Evolutionary conservation across 2,329 filamentous ascomycete genomes (phyloP).

Genomic region (Emericellopsis atlantica): DNA sequence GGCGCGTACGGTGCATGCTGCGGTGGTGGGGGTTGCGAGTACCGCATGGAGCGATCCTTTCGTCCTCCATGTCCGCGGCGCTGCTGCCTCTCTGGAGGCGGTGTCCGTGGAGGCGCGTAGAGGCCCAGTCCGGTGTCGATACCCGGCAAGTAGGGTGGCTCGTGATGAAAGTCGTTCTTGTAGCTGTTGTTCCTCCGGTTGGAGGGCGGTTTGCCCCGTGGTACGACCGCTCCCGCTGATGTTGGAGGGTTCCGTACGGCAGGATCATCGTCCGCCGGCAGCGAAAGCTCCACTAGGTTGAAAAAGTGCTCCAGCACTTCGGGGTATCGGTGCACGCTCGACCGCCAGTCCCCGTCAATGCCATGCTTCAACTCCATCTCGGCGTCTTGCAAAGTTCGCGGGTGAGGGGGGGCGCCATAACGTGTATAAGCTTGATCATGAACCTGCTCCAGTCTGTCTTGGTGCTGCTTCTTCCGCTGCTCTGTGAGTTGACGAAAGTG

Average conservation of each 20-base stretch:
- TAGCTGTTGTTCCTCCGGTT: slow-evolving; percentile 14
- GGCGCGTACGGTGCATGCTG: slow-evolving; percentile 6
- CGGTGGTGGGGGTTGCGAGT: slow-evolving; percentile 4
- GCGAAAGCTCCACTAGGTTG: slow-evolving; percentile 51
- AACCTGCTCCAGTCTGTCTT: slow-evolving; percentile 41
- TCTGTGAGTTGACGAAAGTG: slow-evolving; percentile 51
- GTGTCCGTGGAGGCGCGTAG: slow-evolving; percentile 10
- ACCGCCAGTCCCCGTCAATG: slow-evolving; percentile 69
- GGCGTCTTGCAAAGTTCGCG: slow-evolving; percentile 49
- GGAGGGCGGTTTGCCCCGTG: slow-evolving; percentile 12
- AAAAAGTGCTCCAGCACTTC: slow-evolving; percentile 77
- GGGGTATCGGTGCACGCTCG: slow-evolving; percentile 63
- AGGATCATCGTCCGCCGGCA: slow-evolving; percentile 50
- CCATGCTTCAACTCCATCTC: slow-evolving; percentile 56
- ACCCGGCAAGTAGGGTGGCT: neutral
- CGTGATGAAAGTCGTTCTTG: neutral
- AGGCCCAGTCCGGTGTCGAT: neutral
- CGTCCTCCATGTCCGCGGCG: slow-evolving; percentile 5
- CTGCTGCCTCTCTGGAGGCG: slow-evolving; percentile 11
- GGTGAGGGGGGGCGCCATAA: slow-evolving; percentile 45
- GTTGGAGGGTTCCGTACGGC: slow-evolving; percentile 46
- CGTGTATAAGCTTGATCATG: slow-evolving; percentile 42
- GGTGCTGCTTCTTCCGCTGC: slow-evolving; percentile 45
- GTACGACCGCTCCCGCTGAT: slow-evolving; percentile 30
- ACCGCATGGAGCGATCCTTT: slow-evolving; percentile 4